phyloP scores from a whole-genome alignment of 78 protist genomes.

The slime mould (Dictyostelium discoideum) region dicty_2.7 NC_007088.5:549001-549500 shows the following conservation, averaged over 20 bases:
- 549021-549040: background rate
- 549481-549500: background rate
- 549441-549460: background rate
- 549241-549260: slow-evolving; percentile 15
- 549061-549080: no score
- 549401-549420: background rate
- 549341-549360: background rate
- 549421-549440: background rate
- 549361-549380: background rate
- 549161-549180: background rate
- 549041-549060: no score
- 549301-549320: background rate
- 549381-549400: slow-evolving; percentile 16
- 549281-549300: background rate
- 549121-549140: no score
- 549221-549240: background rate
- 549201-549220: slow-evolving; percentile 25
- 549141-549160: no score
- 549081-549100: background rate
- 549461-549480: background rate
- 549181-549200: slow-evolving; percentile 60
- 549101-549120: background rate
- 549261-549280: slow-evolving; percentile 10
- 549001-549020: background rate
- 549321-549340: background rate